These are phyloP conservation scores for Hylodesmum podocarpum DNA, from an alignment of 306 rosid species.

Conservation along the genomic window DNA sequence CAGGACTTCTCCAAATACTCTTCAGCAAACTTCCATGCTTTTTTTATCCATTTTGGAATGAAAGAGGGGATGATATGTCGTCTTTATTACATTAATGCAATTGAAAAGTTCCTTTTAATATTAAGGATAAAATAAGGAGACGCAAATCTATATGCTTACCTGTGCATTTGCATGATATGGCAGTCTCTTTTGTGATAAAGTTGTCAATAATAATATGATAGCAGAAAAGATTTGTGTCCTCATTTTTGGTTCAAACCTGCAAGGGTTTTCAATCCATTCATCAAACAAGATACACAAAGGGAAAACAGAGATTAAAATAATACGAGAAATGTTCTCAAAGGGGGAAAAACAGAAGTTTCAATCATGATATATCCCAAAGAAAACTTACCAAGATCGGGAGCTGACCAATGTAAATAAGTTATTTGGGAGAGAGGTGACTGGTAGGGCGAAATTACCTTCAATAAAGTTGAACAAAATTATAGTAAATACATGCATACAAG, in stretches of 20 bases:
- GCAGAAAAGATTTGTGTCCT: conserved; percentile 57
- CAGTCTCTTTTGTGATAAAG: conserved; percentile 68
- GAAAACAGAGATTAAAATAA: conserved; percentile 2
- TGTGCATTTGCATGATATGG: conserved; percentile 65
- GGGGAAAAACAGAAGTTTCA: not conserved
- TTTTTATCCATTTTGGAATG: conserved; percentile 7
- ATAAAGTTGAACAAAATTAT: conserved; percentile 28
- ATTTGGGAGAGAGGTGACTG: conserved; percentile 56
- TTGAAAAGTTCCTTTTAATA: not conserved
- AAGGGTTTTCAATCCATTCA: conserved; percentile 31
- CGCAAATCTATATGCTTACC: conserved; percentile 39
- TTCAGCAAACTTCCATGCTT: not conserved
- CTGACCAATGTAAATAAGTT: conserved; percentile 45
- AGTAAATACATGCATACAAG: conserved; percentile 16
- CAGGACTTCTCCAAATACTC: not conserved
- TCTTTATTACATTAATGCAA: conserved; percentile 11
- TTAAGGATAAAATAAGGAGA: not conserved
- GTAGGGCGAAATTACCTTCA: conserved; percentile 68
- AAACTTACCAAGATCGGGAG: conserved; percentile 70
- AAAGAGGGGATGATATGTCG: not conserved
- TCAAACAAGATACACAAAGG: conserved; percentile 21
- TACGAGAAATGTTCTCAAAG: not conserved
- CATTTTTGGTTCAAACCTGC: conserved; percentile 77
- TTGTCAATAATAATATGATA: conserved; percentile 58
- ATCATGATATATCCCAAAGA: conserved; percentile 27